A percentile compares a stretch with the other conserved stretches of the same genome.
Evolutionary conservation across 441 rosid species (phyloP).

Genomic region (Erodium texanum): DNA sequence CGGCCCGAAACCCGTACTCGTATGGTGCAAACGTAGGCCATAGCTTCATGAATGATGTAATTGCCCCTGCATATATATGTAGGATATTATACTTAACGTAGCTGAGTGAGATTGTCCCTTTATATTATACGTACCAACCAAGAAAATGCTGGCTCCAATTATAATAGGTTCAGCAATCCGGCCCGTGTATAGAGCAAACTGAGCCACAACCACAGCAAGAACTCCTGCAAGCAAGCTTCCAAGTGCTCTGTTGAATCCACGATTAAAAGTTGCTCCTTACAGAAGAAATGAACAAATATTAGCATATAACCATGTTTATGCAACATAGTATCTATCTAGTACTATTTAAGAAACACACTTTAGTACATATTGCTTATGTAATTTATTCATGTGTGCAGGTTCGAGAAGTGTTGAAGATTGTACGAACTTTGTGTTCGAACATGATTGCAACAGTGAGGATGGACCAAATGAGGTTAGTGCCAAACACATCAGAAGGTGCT

Average conservation of each 20-base stretch:
- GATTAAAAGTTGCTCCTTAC: constrained; percentile 52
- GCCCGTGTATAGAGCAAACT: constrained; percentile 35
- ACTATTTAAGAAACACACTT: no score
- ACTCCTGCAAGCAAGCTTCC: constrained; percentile 61
- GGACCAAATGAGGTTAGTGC: constrained; percentile 57
- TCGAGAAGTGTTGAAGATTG: not conserved
- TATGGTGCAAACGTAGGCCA: constrained; percentile 61
- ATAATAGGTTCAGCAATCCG: constrained; percentile 47
- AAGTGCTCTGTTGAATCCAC: constrained; percentile 61
- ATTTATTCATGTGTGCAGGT: not conserved
- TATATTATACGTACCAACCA: constrained; percentile 32
- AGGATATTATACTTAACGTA: no score
- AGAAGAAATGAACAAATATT: constrained; percentile 8
- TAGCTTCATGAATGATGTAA: constrained; percentile 53
- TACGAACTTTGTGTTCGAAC: constrained; percentile 70
- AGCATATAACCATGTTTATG: not conserved
- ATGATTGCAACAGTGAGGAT: constrained; percentile 64
- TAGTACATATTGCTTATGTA: not conserved
- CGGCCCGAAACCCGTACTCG: constrained; percentile 57
- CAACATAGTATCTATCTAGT: not conserved
- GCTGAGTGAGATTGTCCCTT: no score
- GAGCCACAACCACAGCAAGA: constrained; percentile 37
- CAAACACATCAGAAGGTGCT: constrained; percentile 56
- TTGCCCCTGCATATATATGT: constrained; percentile 30
- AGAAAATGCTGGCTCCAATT: constrained; percentile 53